Evolutionary conservation across 352 stramenopile species (phyloP), one percentile per base, ranked within the genome.

Genomic region (Globisporangium irregulare): DNA sequence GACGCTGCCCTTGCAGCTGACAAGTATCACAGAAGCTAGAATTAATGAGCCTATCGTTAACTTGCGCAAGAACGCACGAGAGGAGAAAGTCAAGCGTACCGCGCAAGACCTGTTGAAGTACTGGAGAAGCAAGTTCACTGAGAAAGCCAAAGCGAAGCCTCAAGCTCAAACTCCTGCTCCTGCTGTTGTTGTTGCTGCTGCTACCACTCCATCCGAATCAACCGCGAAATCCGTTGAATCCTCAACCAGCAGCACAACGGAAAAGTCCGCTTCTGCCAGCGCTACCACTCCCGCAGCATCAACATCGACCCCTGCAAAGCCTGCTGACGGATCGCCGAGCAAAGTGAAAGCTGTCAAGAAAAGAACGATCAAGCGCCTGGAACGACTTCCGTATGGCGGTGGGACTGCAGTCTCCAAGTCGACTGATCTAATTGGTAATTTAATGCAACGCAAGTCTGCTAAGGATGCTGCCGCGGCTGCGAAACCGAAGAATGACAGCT

Each of bases 41-140:
- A 95, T 95, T 71, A 95, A 95, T 79, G 86, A 95, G 70, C 87
- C 87, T 51, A 93, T 95, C 75, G 87, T 95, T 62, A 86, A 92
- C 75, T 78, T 95, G 46, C 82, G 84, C 70, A 95, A 95, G 63
- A 86, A 76, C 38, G 84, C 86, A 54, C 76, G 80, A 25, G 84
- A 94, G 71, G 87, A 95, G 60, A 83, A 86, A 22, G 86, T 95
- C 48, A 89, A 89, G 59, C 84, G 85, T 15, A 77, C 84, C 9
- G 87, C 87, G 5, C 87, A 95, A 64, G 86, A 95, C 56, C 72
- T 95, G 54, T 84, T 95, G 51, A 95, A 95, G 71, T 86, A 86
- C 76, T 95, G 87, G 87, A 78, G 86, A 64, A 78, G 73, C 67
- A 88, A 86, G 65, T 95, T 94, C 56, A 95, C 87, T n/a, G 84